These are phyloP conservation scores for Venturia nashicola DNA, from an alignment of 2,329 filamentous ascomycete species.

Conservation along the genomic window DNA sequence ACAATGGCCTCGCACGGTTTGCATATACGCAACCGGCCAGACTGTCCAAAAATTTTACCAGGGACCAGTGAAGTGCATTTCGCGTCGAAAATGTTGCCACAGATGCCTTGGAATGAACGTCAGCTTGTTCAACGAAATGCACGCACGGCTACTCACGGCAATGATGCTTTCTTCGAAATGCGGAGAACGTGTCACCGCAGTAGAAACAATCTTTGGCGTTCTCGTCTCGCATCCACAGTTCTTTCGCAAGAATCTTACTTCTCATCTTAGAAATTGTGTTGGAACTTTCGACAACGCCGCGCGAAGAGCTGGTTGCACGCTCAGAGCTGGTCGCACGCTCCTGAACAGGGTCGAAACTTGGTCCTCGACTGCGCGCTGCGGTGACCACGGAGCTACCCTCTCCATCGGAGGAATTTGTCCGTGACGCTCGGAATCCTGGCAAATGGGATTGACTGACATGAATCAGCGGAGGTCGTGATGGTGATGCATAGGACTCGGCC, in stretches of 20 bases:
- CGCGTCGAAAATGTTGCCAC: conserved; percentile 96
- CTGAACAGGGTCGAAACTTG: not conserved
- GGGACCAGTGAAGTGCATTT: conserved; percentile 91
- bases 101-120: conserved; percentile 34
- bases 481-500: not conserved
- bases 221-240: conserved; percentile 99
- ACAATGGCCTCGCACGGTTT: conserved; percentile 88
- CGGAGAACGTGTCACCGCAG: conserved; percentile 81
- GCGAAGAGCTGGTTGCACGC: conserved; percentile 9
- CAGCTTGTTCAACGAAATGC: not conserved
- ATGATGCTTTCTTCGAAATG: conserved; percentile 92
- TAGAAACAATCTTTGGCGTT: conserved; percentile 96
- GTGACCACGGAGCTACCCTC: conserved; percentile 24
- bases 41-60: conserved; percentile 76
- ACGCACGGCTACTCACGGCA: conserved; percentile 49
- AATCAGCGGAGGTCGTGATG: conserved; percentile 24
- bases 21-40: conserved; percentile 75
- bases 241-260: conserved; percentile 79
- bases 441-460: conserved; percentile 34
- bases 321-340: conserved; percentile 10
- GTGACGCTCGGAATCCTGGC: conserved; percentile 33
- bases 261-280: conserved; percentile 50
- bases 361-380: conserved; percentile 15
- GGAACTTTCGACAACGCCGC: conserved; percentile 16
- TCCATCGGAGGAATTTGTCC: conserved; percentile 34